These are phyloP conservation scores for Mortierella sp. DNA, from an alignment of 371 early-diverging fungal genomes.

Conservation along the genomic window DNA sequence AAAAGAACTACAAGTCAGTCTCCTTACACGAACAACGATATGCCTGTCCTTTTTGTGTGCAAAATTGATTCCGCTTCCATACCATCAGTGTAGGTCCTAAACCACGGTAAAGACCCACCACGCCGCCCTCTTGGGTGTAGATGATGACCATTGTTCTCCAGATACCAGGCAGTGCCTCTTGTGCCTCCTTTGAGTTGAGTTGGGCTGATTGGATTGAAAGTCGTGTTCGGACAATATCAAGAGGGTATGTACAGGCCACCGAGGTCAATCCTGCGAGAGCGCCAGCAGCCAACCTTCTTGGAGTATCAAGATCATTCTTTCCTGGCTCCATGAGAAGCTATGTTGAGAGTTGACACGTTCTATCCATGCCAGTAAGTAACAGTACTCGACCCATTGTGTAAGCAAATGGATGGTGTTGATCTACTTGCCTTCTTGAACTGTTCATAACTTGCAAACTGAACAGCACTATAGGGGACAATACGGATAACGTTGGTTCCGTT, in stretches of 20 bases:
- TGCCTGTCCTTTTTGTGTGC: not conserved
- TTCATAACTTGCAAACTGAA: slow-evolving; percentile 93
- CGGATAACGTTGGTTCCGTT: slow-evolving; percentile 94
- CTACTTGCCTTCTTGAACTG: slow-evolving; percentile 67
- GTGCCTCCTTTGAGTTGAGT: slow-evolving; percentile 42
- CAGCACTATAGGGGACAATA: slow-evolving; percentile 90
- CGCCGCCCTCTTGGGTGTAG: slow-evolving; percentile 81
- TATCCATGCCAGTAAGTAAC: too few species aligned
- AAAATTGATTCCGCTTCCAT: slow-evolving; percentile 21
- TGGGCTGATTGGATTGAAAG: slow-evolving; percentile 80
- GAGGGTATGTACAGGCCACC: slow-evolving; percentile 87
- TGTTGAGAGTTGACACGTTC: too few species aligned
- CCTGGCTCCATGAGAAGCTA: slow-evolving; percentile 73
- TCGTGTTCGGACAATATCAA: slow-evolving; percentile 90
- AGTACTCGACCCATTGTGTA: too few species aligned
- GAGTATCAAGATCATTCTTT: slow-evolving; percentile 77
- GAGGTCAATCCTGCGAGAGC: slow-evolving; percentile 87
- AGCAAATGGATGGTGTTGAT: not conserved
- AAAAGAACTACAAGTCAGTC: not conserved
- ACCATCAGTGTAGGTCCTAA: slow-evolving; percentile 84
- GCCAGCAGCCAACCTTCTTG: slow-evolving; percentile 79
- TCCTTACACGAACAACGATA: not conserved
- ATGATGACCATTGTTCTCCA: slow-evolving; percentile 71
- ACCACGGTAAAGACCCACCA: slow-evolving; percentile 86
- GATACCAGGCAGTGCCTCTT: slow-evolving; percentile 75